A percentile compares a stretch with the other conserved stretches of the same genome.
Conservation (phyloP, 164 flowering plant genomes). For the Akebia trifoliata region DNA sequence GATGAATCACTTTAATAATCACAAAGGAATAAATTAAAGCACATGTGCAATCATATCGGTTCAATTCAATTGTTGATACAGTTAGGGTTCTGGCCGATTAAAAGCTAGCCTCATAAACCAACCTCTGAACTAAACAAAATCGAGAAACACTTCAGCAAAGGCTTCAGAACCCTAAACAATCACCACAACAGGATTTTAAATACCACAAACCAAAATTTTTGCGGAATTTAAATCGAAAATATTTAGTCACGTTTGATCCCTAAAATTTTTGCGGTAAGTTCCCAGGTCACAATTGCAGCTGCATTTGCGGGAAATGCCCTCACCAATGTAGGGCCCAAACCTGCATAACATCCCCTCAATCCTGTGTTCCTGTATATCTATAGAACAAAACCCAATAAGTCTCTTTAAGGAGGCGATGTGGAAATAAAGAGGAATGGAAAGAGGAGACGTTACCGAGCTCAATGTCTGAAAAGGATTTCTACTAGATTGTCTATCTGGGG, state of each 20-base stretch:
- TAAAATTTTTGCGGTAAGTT: slow-evolving; percentile 61
- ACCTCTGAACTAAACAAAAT: too few species aligned
- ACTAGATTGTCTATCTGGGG: slow-evolving; percentile 38
- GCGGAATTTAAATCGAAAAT: too few species aligned
- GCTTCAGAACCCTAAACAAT: too few species aligned
- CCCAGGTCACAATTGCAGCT: slow-evolving; percentile 92
- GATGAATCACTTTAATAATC: too few species aligned
- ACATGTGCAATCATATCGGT: too few species aligned
- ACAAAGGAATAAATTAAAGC: too few species aligned
- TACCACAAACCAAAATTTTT: too few species aligned
- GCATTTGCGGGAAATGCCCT: slow-evolving; percentile 98
- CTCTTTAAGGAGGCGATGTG: not conserved
- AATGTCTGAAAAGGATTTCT: slow-evolving; percentile 63
- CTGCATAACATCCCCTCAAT: slow-evolving; percentile 76
- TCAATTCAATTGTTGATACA: too few species aligned
- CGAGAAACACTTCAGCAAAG: too few species aligned
- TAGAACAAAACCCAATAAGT: slow-evolving; percentile 11
- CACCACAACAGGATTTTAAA: too few species aligned
- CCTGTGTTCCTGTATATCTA: slow-evolving; percentile 71
- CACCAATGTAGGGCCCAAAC: slow-evolving; percentile 70
- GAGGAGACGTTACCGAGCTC: slow-evolving; percentile 39
- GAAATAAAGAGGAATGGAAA: not conserved
- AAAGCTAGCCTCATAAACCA: too few species aligned
- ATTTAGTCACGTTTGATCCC: slow-evolving; percentile 48
- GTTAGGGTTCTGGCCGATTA: too few species aligned